Evolutionary conservation across 371 early-diverging fungal genomes (phyloP), one percentile per base, ranked within the genome.

Genomic region (Circinella minor): DNA sequence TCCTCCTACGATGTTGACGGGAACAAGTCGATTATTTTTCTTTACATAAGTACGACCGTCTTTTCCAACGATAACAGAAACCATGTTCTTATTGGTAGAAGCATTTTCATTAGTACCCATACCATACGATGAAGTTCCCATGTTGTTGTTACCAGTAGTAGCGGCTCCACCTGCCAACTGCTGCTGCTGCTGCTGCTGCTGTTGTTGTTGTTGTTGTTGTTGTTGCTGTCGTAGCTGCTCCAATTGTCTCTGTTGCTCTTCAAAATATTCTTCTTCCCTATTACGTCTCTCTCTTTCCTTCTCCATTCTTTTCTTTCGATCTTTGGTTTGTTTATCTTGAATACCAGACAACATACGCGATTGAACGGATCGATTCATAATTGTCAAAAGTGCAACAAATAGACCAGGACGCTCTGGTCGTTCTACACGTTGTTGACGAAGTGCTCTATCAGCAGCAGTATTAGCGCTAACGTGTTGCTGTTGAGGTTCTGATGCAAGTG

Each of bases 331-430:
- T 17, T 64, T 57, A 18, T 67, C 49, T 36, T 47, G 69, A 11
- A 60, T 27, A n/a, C 63, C 63, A 15, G 55, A 43, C 8, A 61
- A 47, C 66, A 71, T 61, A 27, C 65, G 70, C 20, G 73, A 63
- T 54, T 72, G 71, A 55, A 81, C 68, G 20, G 75, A 76, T 4
- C 63, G 55, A 49, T 81, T 78, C 38, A 78, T 46, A n/a, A 78
- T 67, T 0, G 67, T 69, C 5, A 76, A 36, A 34, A 78, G 27
- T 11, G 74, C 70, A 48, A 71, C 67, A 47, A 73, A 66, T 15
- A 78, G 38, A 20, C 78, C 76, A 37, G 74, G 74, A 15, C 71
- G 73, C 14, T 4, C 20, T 14, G 8, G 67, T 37, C 18, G 64
- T 54, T 18, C 62, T 46, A 59, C 27, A 17, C 18, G 55, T 14